phyloP scores from a whole-genome alignment of 2,329 filamentous ascomycete species.

The Scedosporium boydii region DNA sequence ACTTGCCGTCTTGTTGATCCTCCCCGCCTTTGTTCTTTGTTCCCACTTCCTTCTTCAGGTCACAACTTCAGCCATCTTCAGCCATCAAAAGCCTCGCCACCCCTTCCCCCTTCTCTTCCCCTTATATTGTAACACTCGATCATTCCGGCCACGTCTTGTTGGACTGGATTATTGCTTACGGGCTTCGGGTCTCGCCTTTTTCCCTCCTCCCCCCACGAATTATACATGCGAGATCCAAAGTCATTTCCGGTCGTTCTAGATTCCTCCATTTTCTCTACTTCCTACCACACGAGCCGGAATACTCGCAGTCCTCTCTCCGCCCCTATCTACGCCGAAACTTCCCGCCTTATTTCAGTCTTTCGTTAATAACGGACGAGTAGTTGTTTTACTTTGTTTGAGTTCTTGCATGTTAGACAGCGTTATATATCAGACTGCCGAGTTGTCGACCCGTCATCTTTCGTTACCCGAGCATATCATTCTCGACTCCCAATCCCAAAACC shows the following conservation, averaged over 20 bases:
- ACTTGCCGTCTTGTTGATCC: background rate
- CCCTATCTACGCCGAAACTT: background rate
- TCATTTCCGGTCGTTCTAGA: background rate
- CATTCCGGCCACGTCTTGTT: background rate
- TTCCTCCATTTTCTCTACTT: background rate
- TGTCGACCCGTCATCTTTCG: background rate
- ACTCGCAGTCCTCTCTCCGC: background rate
- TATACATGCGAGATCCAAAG: background rate
- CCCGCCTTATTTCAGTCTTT: background rate
- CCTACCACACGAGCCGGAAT: background rate
- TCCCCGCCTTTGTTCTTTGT: background rate
- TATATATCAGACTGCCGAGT: background rate
- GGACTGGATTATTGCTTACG: background rate
- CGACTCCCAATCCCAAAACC: background rate
- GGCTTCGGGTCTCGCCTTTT: background rate
- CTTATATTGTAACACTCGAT: background rate
- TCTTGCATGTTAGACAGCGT: background rate
- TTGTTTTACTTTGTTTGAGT: background rate
- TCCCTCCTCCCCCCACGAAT: background rate
- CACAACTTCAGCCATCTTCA: background rate
- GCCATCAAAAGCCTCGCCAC: conserved; percentile 4
- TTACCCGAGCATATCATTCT: background rate
- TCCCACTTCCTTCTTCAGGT: background rate
- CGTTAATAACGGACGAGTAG: background rate
- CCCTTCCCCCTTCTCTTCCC: conserved; percentile 1